Evolutionary conservation across 345 rosid genomes (phyloP), one percentile per base, ranked within the genome.

Genomic region (Hibiscus tridactylites): DNA sequence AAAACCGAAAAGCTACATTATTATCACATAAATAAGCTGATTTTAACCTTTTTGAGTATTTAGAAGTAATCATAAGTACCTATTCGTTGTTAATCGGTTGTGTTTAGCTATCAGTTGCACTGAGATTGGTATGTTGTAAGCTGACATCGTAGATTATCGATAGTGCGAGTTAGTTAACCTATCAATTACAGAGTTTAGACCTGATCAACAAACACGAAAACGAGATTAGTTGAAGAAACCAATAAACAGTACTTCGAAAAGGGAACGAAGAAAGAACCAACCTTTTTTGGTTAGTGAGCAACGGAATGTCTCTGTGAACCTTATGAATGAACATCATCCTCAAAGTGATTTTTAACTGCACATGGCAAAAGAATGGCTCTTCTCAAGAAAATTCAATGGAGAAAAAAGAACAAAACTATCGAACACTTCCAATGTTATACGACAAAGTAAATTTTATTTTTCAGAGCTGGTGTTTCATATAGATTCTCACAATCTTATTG

Each of bases 231-330:
- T 68, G 56, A 82, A 68, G 76, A 79, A 73, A 60, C 35, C 63
- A 74, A 83, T 63, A 75, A 53, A 79, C 68, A 71, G 60, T 70
- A 63, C 79, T 61, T 11, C 10, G 0, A 9, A 35, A 33, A 11
- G 84, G 85, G 16, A 74, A 76, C 2, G 28, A 54, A 19, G 26
- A 54, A 76, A 79, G 81, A 79, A 79, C 85, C 64, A 79, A 90
- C 96, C 86, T 87, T 87, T 78, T 79, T 81, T 46, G 81, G 82
- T 79, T 81, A 79, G 82, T 82, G 85, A 85, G 91, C 83, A 84
- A 88, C 42, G 96, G 82, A 82, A 81, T 76, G 94, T 90, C 97
- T 74, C 92, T 24, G 81, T 90, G 91, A 88, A 82, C 81, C 93
- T 77, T 76, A 87, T 77, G 70, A 80, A 79, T 77, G 82, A 81